Evolutionary conservation across 208 protist genomes (phyloP), one percentile per base, ranked within the genome.

Genomic region (Tritrichomonas foetus): DNA sequence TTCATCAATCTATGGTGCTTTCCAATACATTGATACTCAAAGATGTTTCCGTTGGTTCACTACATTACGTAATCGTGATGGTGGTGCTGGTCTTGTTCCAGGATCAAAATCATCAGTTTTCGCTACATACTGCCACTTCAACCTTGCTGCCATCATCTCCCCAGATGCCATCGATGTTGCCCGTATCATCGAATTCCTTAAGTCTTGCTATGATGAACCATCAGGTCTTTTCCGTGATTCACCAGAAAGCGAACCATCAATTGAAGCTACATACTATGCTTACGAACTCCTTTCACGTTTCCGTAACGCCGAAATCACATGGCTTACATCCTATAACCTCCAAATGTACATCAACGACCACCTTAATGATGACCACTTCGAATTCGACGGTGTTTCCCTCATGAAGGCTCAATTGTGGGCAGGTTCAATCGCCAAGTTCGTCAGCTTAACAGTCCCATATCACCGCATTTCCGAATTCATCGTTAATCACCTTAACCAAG

Each of bases 31-130:
- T 13, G 27, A 89, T 27, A 33, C 47, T 27, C 20, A 13, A 1
- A 57, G 14, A 16, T 44, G 41, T 47, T 47, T 53, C 41, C 41
- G 78, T 39, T 89, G 44, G 41, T 47, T 89, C 78, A 25, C 13
- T 57, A 53, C 78, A 41, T 33, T 89, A 27, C 78, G 47, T 89
- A 89, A 89, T 33, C 78, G 78, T 89, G 78, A 89, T 50, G 78
- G 78, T 22, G 78, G 78, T 89, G 78, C 78, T 14, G 78, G 47
- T 57, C 44, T 89, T 44, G 2, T 47, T 33, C 78, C 78, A 89
- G 78, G 78, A 14, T 36, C 30, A n/a, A 89, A 57, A 49, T 89
- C 78, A 9, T 57, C 78, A 5, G 47, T 89, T 50, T 44, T 57
- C 13, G 41, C 47, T 22, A 89, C 78, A 39, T 89, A 57, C 47